Evolutionary conservation across 106 monocot genomes (phyloP), one percentile per base, ranked within the genome.

Genomic region (Ottelia alismoides): DNA sequence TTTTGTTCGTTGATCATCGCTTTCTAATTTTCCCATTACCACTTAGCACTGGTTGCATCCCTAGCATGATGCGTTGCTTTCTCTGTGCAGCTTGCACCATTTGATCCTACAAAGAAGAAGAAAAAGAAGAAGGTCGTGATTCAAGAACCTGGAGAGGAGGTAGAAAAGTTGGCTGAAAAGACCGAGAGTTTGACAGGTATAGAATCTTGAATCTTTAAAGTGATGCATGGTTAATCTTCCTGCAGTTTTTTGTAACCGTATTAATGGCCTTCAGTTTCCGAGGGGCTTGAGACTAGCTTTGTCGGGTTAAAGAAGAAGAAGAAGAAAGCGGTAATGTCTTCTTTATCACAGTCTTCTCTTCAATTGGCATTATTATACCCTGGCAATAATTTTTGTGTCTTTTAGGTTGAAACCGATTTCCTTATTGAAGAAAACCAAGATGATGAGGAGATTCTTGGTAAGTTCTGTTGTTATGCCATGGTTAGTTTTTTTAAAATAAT

Each of bases 221-320:
- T n/a, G n/a, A n/a, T n/a, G n/a, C n/a, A n/a, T n/a, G n/a, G n/a
- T n/a, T n/a, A n/a, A n/a, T n/a, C n/a, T n/a, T n/a, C n/a, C n/a
- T n/a, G n/a, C n/a, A n/a, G n/a, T n/a, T n/a, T n/a, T n/a, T n/a
- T n/a, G n/a, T n/a, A n/a, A n/a, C n/a, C n/a, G n/a, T n/a, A n/a
- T n/a, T n/a, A n/a, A n/a, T n/a, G n/a, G n/a, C n/a, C n/a, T 7
- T 11, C 60, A 78, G 85, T 80, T 55, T 56, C 64, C 58, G 85
- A 85, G 25, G 57, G 48, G 0, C 32, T 56, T 19, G 85, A 92
- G 53, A 56, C 71, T 27, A 76, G 52, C 46, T 92, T 92, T 73
- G 67, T 44, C 68, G 91, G 91, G 26, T 50, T 73, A 81, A 92
- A 92, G 76, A 85, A 92, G 43, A 92, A 92, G 73, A 92, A 92